A percentile compares a stretch with the other conserved stretches of the same genome.
These are phyloP conservation scores for Aaosphaeria arxii DNA, from an alignment of 2,329 filamentous ascomycete species.

Conservation along the genomic window DNA sequence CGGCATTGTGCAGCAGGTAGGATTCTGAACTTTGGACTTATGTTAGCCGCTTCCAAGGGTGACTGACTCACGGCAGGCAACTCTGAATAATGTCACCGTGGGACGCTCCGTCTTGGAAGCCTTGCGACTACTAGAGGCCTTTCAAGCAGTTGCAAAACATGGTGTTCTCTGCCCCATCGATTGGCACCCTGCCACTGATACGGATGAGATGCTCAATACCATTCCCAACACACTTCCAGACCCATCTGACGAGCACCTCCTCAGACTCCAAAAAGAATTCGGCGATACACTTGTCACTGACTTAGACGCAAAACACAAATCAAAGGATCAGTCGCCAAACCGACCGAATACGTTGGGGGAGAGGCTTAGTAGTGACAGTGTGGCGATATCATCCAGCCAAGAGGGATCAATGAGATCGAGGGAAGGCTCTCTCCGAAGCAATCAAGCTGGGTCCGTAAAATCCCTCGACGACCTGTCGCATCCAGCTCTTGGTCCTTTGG, in stretches of 20 bases:
- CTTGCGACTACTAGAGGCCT: slow-evolving; percentile 26
- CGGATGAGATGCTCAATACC: slow-evolving; percentile 15
- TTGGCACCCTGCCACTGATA: slow-evolving; percentile 18
- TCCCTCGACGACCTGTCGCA: no score
- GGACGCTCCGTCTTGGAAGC: slow-evolving; percentile 29
- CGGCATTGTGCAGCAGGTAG: slow-evolving; percentile 26
- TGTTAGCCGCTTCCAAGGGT: not conserved
- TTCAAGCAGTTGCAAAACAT: slow-evolving; percentile 28
- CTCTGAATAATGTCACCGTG: slow-evolving; percentile 27
- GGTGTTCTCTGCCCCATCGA: slow-evolving; percentile 29
- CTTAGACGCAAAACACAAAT: slow-evolving; percentile 13
- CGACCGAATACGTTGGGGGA: no score
- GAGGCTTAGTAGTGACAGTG: not conserved
- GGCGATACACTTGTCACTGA: slow-evolving; percentile 16
- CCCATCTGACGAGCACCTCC: slow-evolving; percentile 23
- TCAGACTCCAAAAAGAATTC: slow-evolving; percentile 25
- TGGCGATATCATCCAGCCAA: not conserved
- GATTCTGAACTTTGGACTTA: not conserved
- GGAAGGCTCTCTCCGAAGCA: not conserved
- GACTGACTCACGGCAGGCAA: slow-evolving; percentile 11
- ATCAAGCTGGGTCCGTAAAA: no score
- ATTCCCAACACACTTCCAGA: slow-evolving; percentile 24
- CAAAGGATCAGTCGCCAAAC: not conserved
- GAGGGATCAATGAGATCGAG: no score
- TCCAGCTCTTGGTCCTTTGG: no score